Conservation (phyloP, 2,329 filamentous ascomycete genomes). For the Epichloe typhina region DNA sequence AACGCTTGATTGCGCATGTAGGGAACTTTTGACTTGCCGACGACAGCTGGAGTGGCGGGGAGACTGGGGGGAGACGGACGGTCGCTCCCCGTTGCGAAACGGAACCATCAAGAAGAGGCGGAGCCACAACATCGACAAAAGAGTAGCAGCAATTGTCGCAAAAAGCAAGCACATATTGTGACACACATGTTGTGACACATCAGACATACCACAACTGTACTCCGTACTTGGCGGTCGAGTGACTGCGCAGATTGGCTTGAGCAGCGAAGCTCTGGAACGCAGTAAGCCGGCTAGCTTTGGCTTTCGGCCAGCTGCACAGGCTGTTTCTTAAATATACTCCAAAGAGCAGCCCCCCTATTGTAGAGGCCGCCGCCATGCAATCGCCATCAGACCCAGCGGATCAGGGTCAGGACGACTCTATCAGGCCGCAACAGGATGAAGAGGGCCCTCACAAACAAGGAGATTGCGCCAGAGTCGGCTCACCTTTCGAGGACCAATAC, state of each 20-base stretch:
- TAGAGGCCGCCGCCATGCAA: conserved; percentile 2
- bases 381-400: conserved; percentile 1
- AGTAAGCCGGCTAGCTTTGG: neutral
- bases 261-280: neutral
- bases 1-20: too few species aligned
- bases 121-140: neutral
- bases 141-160: neutral
- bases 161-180: conserved; percentile 3
- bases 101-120: neutral
- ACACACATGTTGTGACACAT: conserved; percentile 2
- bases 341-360: neutral
- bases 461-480: neutral
- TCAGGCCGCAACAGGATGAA: conserved; percentile 2
- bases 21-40: neutral
- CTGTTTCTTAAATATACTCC: neutral
- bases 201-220: conserved; percentile 1
- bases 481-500: conserved; percentile 1
- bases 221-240: neutral
- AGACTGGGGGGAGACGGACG: too few species aligned
- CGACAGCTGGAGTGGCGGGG: neutral
- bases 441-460: neutral
- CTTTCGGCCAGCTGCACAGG: neutral
- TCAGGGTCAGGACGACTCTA: neutral
- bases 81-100: neutral
- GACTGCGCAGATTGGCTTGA: neutral